Evolutionary conservation across 2,329 filamentous ascomycete genomes (phyloP).

Genomic region (Aspergillus texensis): DNA sequence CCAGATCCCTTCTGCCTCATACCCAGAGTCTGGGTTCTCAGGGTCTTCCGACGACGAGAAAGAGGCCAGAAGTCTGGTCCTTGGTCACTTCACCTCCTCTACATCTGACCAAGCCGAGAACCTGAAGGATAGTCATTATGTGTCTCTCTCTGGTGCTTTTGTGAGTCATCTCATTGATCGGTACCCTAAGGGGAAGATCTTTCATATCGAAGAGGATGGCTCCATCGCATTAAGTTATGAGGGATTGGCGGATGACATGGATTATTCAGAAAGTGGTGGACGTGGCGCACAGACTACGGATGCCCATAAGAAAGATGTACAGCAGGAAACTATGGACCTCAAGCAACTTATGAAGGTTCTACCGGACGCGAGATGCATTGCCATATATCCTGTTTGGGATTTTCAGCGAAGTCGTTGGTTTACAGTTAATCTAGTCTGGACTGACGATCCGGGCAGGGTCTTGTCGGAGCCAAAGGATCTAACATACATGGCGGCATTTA

Average conservation of each 20-base stretch:
- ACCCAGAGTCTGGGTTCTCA: not conserved
- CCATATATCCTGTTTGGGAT: conserved; percentile 33
- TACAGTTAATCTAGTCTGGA: conserved; percentile 26
- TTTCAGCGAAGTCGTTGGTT: conserved; percentile 30
- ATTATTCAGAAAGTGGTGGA: conserved; percentile 1
- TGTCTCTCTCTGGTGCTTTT: conserved; percentile 18
- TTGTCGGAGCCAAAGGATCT: conserved; percentile 25
- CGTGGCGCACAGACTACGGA: not conserved
- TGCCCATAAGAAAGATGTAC: conserved; percentile 13
- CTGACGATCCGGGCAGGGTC: conserved; percentile 19
- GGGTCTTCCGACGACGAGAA: not conserved
- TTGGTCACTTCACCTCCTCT: conserved; percentile 21
- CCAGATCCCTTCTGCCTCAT: not conserved
- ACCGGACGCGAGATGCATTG: conserved; percentile 24
- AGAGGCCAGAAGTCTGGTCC: not conserved
- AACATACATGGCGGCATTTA: conserved; percentile 26
- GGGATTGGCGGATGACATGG: conserved; percentile 19
- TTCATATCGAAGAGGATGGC: conserved; percentile 25
- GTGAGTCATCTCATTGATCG: conserved; percentile 22
- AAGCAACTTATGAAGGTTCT: conserved; percentile 15
- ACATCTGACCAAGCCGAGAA: conserved; percentile 4
- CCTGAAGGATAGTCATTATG: not conserved
- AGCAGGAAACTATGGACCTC: conserved; percentile 18
- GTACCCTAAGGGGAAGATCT: conserved; percentile 25
- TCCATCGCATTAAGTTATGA: conserved; percentile 24